Evolutionary conservation across 345 rosid genomes (phyloP).

Genomic region (Brassica nigra): DNA sequence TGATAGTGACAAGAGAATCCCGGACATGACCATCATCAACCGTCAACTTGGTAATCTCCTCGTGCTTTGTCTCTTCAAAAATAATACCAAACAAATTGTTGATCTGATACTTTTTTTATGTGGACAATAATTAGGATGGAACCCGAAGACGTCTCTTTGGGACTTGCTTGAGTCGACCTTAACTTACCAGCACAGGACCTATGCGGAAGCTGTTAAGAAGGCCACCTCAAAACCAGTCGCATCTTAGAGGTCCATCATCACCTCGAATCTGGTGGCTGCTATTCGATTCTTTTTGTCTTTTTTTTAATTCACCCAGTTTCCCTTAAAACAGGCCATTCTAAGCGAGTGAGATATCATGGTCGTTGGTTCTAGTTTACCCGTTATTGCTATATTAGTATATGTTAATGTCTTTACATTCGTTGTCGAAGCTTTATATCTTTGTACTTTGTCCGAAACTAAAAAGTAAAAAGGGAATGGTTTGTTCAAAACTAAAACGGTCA

Average conservation of each 20-base stretch:
- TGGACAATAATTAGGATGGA: conserved; percentile 64
- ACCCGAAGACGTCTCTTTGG: conserved; percentile 96
- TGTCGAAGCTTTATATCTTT: conserved; percentile 29
- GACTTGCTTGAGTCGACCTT: conserved; percentile 96
- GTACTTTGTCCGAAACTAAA: conserved; percentile 21
- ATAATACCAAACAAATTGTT: background rate
- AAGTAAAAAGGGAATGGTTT: conserved; percentile 17
- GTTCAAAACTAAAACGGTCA: conserved; percentile 6
- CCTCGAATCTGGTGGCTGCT: conserved; percentile 17
- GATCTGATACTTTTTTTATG: background rate
- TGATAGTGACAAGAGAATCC: conserved; percentile 97
- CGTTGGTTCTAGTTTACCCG: conserved; percentile 23
- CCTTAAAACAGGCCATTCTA: conserved; percentile 24
- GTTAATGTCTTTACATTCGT: conserved; percentile 6
- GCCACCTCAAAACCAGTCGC: conserved; percentile 62
- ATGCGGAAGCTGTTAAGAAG: conserved; percentile 88
- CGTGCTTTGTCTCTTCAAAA: background rate
- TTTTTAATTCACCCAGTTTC: conserved; percentile 15
- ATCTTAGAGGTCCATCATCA: conserved; percentile 40
- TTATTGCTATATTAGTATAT: conserved; percentile 33
- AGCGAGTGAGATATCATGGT: conserved; percentile 28
- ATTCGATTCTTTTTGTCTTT: conserved; percentile 10
- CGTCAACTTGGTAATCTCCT: conserved; percentile 70
- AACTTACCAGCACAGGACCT: conserved; percentile 94
- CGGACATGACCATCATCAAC: conserved; percentile 97